phyloP scores from a whole-genome alignment of 1,284 basidiomycete genomes.

The Heimioporus retisporus region DNA sequence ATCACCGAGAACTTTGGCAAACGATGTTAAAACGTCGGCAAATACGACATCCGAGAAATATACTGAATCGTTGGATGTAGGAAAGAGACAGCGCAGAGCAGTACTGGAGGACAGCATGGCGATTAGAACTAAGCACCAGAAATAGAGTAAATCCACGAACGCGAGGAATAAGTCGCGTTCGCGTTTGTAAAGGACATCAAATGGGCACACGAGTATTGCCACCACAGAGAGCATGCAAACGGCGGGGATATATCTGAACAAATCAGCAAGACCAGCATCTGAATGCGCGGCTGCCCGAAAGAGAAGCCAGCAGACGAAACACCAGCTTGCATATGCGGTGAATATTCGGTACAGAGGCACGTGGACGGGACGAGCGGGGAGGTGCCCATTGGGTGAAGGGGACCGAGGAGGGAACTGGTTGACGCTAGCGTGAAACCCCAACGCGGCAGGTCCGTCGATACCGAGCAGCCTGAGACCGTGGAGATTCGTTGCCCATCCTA shows the following conservation, averaged over 20 bases:
- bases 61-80: conserved; percentile 69
- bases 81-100: conserved; percentile 72
- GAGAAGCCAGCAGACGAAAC: conserved; percentile 70
- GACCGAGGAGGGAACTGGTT: conserved; percentile 37
- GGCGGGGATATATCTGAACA: conserved; percentile 80
- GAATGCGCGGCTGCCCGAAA: conserved; percentile 72
- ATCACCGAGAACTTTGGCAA: conserved; percentile 97
- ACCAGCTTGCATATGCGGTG: conserved; percentile 66
- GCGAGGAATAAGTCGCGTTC: conserved; percentile 81
- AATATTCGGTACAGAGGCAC: conserved; percentile 77
- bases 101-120: conserved; percentile 12
- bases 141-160: conserved; percentile 57
- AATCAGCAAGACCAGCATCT: conserved; percentile 70
- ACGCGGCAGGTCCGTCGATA: conserved; percentile 76
- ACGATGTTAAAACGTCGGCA: conserved; percentile 97
- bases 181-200: conserved; percentile 69
- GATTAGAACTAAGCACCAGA: conserved; percentile 16
- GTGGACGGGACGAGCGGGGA: conserved; percentile 52
- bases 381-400: conserved; percentile 44
- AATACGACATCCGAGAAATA: conserved; percentile 95
- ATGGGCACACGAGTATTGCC: conserved; percentile 72
- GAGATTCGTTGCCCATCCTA: conserved; percentile 90
- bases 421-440: conserved; percentile 65
- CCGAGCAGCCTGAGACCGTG: conserved; percentile 83
- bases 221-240: conserved; percentile 71